These are phyloP conservation scores for Talaromyces verruculosus DNA, from an alignment of 2,329 filamentous ascomycete genomes.

Conservation along the genomic window DNA sequence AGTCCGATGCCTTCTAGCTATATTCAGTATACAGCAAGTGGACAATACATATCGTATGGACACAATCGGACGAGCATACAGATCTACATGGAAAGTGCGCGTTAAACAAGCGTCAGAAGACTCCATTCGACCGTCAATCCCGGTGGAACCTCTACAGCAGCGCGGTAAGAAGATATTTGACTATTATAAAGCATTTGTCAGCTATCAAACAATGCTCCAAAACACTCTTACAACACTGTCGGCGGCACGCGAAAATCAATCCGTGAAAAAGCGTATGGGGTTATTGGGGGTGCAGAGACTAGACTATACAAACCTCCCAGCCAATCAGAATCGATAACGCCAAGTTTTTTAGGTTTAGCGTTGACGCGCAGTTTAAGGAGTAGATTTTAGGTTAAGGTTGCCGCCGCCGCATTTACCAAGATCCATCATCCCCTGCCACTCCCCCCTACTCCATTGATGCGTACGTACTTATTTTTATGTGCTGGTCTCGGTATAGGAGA, in stretches of 20 bases:
- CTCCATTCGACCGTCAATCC: neutral
- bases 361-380: neutral
- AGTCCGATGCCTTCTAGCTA: no score
- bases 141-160: no score
- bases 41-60: neutral
- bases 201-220: neutral
- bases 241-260: neutral
- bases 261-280: neutral
- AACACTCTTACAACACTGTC: neutral
- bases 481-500: neutral
- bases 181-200: neutral
- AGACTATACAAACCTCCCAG: neutral
- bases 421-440: neutral
- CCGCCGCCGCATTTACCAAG: neutral
- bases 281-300: no score
- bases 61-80: neutral
- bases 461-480: neutral
- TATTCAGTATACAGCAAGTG: neutral
- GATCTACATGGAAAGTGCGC: neutral
- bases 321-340: neutral
- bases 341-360: neutral
- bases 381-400: neutral
- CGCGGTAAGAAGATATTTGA: neutral
- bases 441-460: neutral
- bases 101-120: neutral